Evolutionary conservation across 225 moss, liverwort and hornwort genomes (phyloP).

Genomic region (Pseudisothecium myosuroides): DNA sequence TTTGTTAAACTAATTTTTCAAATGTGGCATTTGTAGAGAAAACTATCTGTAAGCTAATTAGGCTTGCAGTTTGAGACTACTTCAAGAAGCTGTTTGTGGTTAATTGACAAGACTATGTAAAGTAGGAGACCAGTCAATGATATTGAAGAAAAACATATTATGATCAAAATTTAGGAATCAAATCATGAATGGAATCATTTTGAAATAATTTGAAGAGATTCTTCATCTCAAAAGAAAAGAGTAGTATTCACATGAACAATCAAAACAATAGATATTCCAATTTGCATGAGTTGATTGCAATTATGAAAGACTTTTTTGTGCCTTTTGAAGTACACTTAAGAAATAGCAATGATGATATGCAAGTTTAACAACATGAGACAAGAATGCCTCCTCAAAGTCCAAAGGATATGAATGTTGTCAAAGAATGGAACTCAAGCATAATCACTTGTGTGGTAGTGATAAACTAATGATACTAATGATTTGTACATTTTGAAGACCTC

Average conservation of each 20-base stretch:
- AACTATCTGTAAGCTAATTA: not conserved
- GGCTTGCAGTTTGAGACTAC: not conserved
- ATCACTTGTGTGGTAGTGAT: not conserved
- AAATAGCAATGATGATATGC: not conserved
- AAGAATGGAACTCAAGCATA: not conserved
- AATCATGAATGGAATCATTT: not conserved
- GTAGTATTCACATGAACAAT: not conserved
- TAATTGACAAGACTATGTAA: not conserved
- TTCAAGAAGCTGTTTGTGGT: not conserved
- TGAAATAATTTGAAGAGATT: not conserved
- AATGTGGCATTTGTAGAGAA: not conserved
- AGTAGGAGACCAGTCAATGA: too few species aligned
- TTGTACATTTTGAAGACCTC: not conserved
- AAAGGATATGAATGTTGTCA: not conserved
- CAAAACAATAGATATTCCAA: not conserved
- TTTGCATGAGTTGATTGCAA: not conserved
- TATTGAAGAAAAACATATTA: not conserved
- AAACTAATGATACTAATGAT: not conserved
- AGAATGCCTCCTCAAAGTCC: not conserved
- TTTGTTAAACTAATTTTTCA: not conserved
- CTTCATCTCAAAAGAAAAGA: not conserved
- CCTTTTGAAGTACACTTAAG: not conserved
- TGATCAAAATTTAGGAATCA: not conserved
- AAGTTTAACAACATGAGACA: not conserved
- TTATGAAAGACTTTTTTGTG: not conserved